Conservation (phyloP, 2,329 filamentous ascomycete genomes). For the Talaromyces sp. region DNA sequence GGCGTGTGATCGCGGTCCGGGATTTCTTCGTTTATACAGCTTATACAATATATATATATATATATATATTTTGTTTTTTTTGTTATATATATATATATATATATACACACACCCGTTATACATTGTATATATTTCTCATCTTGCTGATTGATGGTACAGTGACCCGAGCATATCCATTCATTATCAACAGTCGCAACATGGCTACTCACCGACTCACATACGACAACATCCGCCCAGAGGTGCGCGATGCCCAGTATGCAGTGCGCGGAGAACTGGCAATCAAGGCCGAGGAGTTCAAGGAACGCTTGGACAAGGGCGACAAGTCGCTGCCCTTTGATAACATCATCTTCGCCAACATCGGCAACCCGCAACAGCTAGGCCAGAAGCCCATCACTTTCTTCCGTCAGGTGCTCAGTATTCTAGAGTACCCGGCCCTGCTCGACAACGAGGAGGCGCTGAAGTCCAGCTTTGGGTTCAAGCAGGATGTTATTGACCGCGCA, state of each 20-base stretch:
- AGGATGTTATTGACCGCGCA: slow-evolving; percentile 81
- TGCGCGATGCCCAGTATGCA: slow-evolving; percentile 86
- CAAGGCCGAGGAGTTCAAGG: slow-evolving; percentile 85
- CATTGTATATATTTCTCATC: background rate
- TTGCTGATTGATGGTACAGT: background rate
- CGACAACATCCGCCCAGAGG: slow-evolving; percentile 87
- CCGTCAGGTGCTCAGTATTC: slow-evolving; percentile 85
- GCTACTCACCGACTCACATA: slow-evolving; percentile 57
- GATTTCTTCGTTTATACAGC: background rate
- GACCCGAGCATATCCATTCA: slow-evolving; percentile 7
- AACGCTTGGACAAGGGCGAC: slow-evolving; percentile 54
- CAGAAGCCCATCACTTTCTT: slow-evolving; percentile 99
- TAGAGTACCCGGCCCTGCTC: slow-evolving; percentile 84
- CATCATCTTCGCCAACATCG: slow-evolving; percentile 96
- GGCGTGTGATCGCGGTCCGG: background rate
- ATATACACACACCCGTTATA: background rate
- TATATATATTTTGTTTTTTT: background rate
- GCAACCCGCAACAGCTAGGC: slow-evolving; percentile 97
- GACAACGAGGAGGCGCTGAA: slow-evolving; percentile 76
- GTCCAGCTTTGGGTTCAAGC: slow-evolving; percentile 74
- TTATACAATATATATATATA: too few species aligned
- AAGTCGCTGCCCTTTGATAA: slow-evolving; percentile 73
- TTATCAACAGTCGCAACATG: slow-evolving; percentile 37
- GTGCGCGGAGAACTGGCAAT: slow-evolving; percentile 93
- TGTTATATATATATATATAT: background rate